Conservation (phyloP, 1,284 basidiomycete species). For the Phenoliferia sp. region DNA sequence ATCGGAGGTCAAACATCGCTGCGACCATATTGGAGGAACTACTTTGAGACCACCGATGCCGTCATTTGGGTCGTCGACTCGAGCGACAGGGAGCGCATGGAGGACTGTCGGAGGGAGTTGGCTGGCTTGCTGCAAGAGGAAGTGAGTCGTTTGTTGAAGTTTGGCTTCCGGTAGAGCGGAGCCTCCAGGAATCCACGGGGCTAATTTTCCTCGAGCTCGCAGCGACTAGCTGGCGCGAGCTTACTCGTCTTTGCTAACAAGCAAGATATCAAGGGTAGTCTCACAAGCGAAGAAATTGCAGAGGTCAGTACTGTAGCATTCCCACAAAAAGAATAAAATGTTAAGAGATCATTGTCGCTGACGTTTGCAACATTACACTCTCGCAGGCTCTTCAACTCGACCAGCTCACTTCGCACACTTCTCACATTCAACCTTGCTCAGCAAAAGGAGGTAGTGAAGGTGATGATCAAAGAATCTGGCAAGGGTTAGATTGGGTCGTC, state of each 20-base stretch:
- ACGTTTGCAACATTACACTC: not conserved
- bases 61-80: constrained; percentile 99
- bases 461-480: constrained; percentile 20
- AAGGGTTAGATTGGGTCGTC: constrained; percentile 32
- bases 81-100: constrained; percentile 79
- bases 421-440: not conserved
- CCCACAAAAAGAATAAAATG: not conserved
- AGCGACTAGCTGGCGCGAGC: constrained; percentile 1
- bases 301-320: constrained; percentile 53
- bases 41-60: constrained; percentile 97
- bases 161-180: not conserved
- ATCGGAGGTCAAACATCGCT: constrained; percentile 94
- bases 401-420: constrained; percentile 13
- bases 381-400: constrained; percentile 21
- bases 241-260: constrained; percentile 98
- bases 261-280: constrained; percentile 85
- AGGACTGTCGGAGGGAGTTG: constrained; percentile 83
- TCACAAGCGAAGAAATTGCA: constrained; percentile 75
- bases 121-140: constrained; percentile 83
- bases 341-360: not conserved
- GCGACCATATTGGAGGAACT: constrained; percentile 97
- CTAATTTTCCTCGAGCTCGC: too few species aligned
- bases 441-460: not conserved
- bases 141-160: constrained; percentile 50
- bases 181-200: too few species aligned